Conservation (phyloP, 2,329 filamentous ascomycete genomes). For the Ophiostoma montium region DNA sequence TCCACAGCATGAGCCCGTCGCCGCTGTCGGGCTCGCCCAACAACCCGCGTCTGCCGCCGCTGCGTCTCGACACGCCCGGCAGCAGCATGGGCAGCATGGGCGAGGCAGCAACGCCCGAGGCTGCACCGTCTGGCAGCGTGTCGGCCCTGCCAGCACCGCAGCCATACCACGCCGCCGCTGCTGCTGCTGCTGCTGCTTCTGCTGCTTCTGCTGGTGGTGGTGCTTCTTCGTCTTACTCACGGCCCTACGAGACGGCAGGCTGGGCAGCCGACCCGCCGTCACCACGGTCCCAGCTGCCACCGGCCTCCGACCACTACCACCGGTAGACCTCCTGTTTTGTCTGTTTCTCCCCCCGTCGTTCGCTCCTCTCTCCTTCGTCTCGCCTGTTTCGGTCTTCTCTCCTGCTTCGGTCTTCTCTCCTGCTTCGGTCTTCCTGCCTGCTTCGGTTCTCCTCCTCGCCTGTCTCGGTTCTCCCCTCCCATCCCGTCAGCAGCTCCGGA, state of each 20-base stretch:
- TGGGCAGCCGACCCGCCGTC: constrained; percentile 8
- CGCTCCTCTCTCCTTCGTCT: neutral
- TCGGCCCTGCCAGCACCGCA: constrained; percentile 4
- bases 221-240: too few species aligned
- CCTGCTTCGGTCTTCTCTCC: neutral
- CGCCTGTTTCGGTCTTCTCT: neutral
- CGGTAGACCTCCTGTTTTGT: neutral
- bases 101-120: constrained; percentile 3
- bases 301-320: neutral
- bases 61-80: constrained; percentile 13
- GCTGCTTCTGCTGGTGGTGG: too few species aligned
- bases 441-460: too few species aligned
- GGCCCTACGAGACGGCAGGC: constrained; percentile 12
- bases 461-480: too few species aligned
- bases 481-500: too few species aligned
- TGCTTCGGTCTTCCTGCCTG: neutral
- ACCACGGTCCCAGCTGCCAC: constrained; percentile 29
- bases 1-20: constrained; percentile 10
- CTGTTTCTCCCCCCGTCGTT: too few species aligned
- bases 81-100: constrained; percentile 13
- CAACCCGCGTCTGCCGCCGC: constrained; percentile 8
- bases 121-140: constrained; percentile 3
- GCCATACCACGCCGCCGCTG: neutral
- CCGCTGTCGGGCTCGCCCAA: constrained; percentile 9
- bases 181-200: too few species aligned